phyloP scores from a whole-genome alignment of 1,284 basidiomycete species.

The Naganishia sp. region DNA sequence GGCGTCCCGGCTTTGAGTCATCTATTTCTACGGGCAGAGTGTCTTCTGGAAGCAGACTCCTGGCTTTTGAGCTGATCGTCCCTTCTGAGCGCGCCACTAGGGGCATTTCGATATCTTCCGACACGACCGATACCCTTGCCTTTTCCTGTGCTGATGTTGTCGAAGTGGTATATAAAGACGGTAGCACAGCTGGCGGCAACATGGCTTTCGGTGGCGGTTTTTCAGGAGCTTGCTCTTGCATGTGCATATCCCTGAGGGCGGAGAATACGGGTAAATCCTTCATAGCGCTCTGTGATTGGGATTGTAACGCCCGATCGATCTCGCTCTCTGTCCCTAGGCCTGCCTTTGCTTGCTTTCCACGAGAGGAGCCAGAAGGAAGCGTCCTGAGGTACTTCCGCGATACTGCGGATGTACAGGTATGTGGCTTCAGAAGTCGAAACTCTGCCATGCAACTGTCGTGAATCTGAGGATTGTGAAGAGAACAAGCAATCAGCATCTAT shows the following conservation, averaged over 20 bases:
- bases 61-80: neutral
- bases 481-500: neutral
- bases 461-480: neutral
- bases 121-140: neutral
- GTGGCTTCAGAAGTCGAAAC: slow-evolving; percentile 27
- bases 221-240: slow-evolving; percentile 12
- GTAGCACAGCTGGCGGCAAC: neutral
- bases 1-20: neutral
- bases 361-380: slow-evolving; percentile 13
- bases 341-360: neutral
- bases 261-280: slow-evolving; percentile 17
- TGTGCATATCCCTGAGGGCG: slow-evolving; percentile 17
- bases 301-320: slow-evolving; percentile 7
- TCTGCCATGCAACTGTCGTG: slow-evolving; percentile 22
- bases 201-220: slow-evolving; percentile 8
- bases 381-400: slow-evolving; percentile 9
- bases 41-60: neutral
- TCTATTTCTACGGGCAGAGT: neutral
- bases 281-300: slow-evolving; percentile 15
- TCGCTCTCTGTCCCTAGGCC: neutral
- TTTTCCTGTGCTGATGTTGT: neutral
- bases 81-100: neutral
- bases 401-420: slow-evolving; percentile 16
- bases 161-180: neutral
- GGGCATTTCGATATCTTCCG: slow-evolving; percentile 18